phyloP scores from a whole-genome alignment of 768 basidiomycete genomes.

The Tremella fuciformis region DNA sequence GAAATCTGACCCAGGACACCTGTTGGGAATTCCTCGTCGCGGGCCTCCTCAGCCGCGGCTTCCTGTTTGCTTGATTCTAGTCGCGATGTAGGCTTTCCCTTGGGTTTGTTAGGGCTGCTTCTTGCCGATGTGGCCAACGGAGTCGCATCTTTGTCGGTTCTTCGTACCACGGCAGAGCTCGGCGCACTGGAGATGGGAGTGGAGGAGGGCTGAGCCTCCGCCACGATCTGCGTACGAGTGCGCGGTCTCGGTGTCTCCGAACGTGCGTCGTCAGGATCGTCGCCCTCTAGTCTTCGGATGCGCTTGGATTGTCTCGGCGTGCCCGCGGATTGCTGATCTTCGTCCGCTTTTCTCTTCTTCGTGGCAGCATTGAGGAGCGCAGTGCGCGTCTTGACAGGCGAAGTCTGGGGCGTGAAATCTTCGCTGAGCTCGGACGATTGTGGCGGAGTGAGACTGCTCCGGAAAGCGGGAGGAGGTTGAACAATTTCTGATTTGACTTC shows the following conservation, averaged over 20 bases:
- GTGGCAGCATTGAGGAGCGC: background rate
- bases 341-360: slow-evolving; percentile 1
- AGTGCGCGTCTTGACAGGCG: slow-evolving; percentile 6
- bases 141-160: too few species aligned
- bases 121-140: background rate
- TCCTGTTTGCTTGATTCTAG: background rate
- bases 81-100: background rate
- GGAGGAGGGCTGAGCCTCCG: background rate
- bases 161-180: too few species aligned
- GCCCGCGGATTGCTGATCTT: background rate
- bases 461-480: background rate
- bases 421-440: slow-evolving; percentile 3
- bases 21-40: slow-evolving; percentile 13
- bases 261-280: background rate
- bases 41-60: background rate
- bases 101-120: background rate
- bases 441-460: background rate
- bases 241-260: slow-evolving; percentile 3
- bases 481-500: too few species aligned
- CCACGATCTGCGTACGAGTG: background rate
- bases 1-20: slow-evolving; percentile 52
- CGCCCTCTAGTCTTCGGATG: background rate
- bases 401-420: too few species aligned
- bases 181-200: too few species aligned
- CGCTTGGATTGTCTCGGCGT: background rate